Conservation (phyloP, 192 early-diverging fungal genomes). For the Coemansia sp. region DNA sequence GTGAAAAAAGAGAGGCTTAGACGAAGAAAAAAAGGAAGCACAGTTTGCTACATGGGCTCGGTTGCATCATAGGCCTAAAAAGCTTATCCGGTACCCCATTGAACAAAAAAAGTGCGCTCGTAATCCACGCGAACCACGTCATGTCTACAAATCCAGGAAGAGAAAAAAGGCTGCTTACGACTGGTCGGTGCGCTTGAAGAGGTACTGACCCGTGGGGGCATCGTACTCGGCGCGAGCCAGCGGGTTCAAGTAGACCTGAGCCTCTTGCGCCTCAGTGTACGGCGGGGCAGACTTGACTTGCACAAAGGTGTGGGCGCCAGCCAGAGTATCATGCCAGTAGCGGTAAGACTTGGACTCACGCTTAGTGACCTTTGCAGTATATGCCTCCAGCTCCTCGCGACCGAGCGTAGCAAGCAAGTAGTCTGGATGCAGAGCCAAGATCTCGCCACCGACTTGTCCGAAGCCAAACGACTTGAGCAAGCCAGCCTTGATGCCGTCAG, state of each 20-base stretch:
- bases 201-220: conserved; percentile 60
- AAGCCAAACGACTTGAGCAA: conserved; percentile 75
- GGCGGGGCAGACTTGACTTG: conserved; percentile 36
- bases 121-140: neutral
- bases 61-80: conserved; percentile 3
- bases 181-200: conserved; percentile 49
- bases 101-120: neutral
- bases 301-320: conserved; percentile 30
- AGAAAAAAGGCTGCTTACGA: neutral
- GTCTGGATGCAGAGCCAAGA: conserved; percentile 70
- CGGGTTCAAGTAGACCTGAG: conserved; percentile 27
- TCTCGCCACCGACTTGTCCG: conserved; percentile 75
- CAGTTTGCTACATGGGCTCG: neutral
- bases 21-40: neutral
- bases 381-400: conserved; percentile 17
- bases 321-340: conserved; percentile 42
- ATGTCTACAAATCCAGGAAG: neutral
- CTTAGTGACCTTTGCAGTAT: neutral
- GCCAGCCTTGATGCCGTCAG: conserved; percentile 63
- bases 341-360: conserved; percentile 26
- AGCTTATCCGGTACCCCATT: neutral
- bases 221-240: conserved; percentile 33
- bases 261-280: conserved; percentile 26
- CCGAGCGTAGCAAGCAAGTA: conserved; percentile 58
- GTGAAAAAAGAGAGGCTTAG: neutral